A percentile compares a stretch with the other conserved stretches of the same genome.
Evolutionary conservation across 495 filamentous ascomycete genomes (phyloP).

Genomic region (Parathielavia hyrcaniae): DNA sequence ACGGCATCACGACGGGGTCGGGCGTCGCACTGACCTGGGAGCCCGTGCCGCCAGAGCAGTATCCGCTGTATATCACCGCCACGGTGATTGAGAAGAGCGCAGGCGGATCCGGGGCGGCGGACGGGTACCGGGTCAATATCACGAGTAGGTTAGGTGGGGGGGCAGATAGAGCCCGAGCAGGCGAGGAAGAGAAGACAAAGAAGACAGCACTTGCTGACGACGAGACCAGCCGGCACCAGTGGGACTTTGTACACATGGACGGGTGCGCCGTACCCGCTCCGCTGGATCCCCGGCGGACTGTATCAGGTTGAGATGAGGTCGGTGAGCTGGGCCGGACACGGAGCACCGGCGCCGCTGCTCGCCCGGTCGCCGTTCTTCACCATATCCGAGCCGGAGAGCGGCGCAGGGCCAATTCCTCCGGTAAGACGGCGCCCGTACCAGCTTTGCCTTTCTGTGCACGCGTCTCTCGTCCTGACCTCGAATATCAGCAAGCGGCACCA

Average conservation of each 20-base stretch:
- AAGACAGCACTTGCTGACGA: neutral
- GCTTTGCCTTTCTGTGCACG: neutral
- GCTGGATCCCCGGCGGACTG: slow-evolving; percentile 30
- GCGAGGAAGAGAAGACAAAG: neutral
- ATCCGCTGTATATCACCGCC: slow-evolving; percentile 15
- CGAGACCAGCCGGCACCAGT: slow-evolving; percentile 24
- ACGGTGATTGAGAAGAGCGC: slow-evolving; percentile 15
- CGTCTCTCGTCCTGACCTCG: neutral
- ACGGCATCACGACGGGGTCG: slow-evolving; percentile 8
- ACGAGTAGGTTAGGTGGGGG: slow-evolving; percentile 18
- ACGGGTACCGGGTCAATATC: slow-evolving; percentile 12
- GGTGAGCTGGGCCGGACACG: slow-evolving; percentile 14
- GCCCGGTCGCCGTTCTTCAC: slow-evolving; percentile 26
- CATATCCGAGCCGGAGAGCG: slow-evolving; percentile 10
- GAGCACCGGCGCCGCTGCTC: slow-evolving; percentile 18
- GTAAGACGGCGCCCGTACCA: slow-evolving; percentile 5
- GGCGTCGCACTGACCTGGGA: slow-evolving; percentile 9
- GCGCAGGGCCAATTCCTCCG: neutral
- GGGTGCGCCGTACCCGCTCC: slow-evolving; percentile 36
- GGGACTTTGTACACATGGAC: slow-evolving; percentile 35
- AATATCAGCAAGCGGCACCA: slow-evolving; percentile 3
- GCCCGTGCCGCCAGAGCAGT: neutral
- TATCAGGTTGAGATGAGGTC: slow-evolving; percentile 38
- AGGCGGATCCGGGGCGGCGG: slow-evolving; percentile 7
- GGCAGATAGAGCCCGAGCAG: no score